These are phyloP conservation scores for Teratosphaeria destructans DNA, from an alignment of 2,329 filamentous ascomycete genomes.

Conservation along the genomic window DNA sequence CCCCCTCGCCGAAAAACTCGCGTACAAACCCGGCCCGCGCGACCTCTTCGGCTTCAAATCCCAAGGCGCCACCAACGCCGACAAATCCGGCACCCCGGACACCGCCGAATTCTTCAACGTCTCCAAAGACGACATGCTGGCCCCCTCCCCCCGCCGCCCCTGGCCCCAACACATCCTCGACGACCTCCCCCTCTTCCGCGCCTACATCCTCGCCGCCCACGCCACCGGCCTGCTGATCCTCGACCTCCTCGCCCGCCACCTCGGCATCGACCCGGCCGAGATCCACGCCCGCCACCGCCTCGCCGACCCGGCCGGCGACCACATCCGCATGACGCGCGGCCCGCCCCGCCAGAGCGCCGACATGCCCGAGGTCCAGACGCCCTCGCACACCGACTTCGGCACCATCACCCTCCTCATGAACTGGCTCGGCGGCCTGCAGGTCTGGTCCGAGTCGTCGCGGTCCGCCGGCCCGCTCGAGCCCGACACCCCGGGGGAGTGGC, in stretches of 20 bases:
- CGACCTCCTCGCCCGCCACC: conserved; percentile 34
- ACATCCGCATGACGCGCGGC: conserved; percentile 43
- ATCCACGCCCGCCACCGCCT: conserved; percentile 37
- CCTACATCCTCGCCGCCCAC: conserved; percentile 39
- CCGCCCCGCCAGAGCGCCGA: conserved; percentile 32
- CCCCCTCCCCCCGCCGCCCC: conserved; percentile 19
- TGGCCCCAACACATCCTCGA: conserved; percentile 20
- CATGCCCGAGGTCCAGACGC: conserved; percentile 27
- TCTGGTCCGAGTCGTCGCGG: conserved; percentile 29
- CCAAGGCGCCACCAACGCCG: conserved; percentile 37
- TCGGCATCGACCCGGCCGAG: conserved; percentile 33
- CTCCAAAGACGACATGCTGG: conserved; percentile 44
- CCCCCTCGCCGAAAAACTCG: conserved; percentile 36
- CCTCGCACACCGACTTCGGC: conserved; percentile 46
- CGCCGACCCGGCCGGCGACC: conserved; percentile 35
- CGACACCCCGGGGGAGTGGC: conserved; percentile 32
- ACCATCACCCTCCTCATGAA: conserved; percentile 47
- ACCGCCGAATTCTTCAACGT: conserved; percentile 50
- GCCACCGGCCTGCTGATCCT: conserved; percentile 37
- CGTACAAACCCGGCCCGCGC: conserved; percentile 42
- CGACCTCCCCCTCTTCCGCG: conserved; percentile 25
- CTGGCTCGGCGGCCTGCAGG: conserved; percentile 45
- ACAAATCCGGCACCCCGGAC: conserved; percentile 40
- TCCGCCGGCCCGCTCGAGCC: conserved; percentile 17
- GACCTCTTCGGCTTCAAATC: conserved; percentile 28